Percentiles rank a stretch among this genome's conserved stretches.
These are phyloP conservation scores for Globisporangium megalacanthum DNA, from an alignment of 352 stramenopile species.

Conservation along the genomic window DNA sequence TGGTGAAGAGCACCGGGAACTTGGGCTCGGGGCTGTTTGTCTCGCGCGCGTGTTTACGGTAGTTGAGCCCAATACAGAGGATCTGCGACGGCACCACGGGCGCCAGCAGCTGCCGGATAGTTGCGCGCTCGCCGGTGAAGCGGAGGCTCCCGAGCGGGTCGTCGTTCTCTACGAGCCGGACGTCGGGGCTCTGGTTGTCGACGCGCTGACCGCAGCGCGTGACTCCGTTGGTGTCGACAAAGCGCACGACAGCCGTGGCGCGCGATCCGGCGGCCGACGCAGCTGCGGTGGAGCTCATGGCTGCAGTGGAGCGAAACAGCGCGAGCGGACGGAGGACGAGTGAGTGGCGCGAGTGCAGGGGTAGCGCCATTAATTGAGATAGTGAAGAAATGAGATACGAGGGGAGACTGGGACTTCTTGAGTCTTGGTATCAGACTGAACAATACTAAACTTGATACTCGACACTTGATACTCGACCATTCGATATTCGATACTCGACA, in stretches of 20 bases:
- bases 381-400: constrained; percentile 7
- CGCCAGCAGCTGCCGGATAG: constrained; percentile 65
- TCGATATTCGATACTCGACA: too few relatives aligned
- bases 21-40: constrained; percentile 82
- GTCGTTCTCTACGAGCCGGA: constrained; percentile 56
- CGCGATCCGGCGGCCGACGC: constrained; percentile 8
- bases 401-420: too few relatives aligned
- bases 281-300: constrained; percentile 12
- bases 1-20: constrained; percentile 86
- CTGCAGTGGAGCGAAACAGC: constrained; percentile 15
- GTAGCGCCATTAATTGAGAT: not conserved
- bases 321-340: constrained; percentile 17
- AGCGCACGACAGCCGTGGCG: constrained; percentile 61
- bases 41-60: constrained; percentile 84
- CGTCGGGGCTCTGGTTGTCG: constrained; percentile 24
- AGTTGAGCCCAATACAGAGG: constrained; percentile 88
- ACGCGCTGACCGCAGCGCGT: constrained; percentile 57
- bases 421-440: too few relatives aligned
- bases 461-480: too few relatives aligned
- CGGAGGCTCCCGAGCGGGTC: constrained; percentile 53
- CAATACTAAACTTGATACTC: too few relatives aligned
- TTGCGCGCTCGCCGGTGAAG: constrained; percentile 61
- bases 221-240: constrained; percentile 49
- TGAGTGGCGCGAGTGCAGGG: constrained; percentile 29
- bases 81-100: constrained; percentile 81